phyloP scores from a whole-genome alignment of 805 yeast genomes.

The Sugiyamaella chiloensis region DNA sequence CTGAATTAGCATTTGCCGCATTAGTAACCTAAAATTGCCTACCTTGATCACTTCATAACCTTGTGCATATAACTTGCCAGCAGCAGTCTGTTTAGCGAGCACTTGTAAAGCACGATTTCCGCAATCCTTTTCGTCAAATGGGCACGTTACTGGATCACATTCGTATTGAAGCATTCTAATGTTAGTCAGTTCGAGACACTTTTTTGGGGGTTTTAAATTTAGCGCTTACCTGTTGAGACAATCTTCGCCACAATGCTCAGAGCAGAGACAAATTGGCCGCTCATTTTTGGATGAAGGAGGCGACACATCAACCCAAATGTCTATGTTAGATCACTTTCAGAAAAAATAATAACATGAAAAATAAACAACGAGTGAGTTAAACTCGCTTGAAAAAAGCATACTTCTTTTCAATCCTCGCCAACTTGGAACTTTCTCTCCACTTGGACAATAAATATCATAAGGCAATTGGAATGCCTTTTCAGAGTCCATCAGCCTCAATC shows the following conservation, averaged over 20 bases:
- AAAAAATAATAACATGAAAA: no score
- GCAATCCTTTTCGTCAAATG: constrained; percentile 34
- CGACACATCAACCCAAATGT: constrained; percentile 23
- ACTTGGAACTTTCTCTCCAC: constrained; percentile 24
- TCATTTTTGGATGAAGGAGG: constrained; percentile 16
- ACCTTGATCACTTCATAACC: constrained; percentile 29
- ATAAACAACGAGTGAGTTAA: neutral
- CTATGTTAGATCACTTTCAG: constrained; percentile 16
- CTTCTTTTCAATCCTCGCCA: constrained; percentile 35
- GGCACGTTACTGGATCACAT: constrained; percentile 36
- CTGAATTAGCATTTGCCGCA: no score
- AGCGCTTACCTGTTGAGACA: constrained; percentile 33
- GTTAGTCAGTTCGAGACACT: constrained; percentile 1
- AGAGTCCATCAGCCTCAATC: constrained; percentile 14
- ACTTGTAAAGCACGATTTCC: constrained; percentile 39
- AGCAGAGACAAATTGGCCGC: constrained; percentile 25
- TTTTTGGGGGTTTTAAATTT: no score
- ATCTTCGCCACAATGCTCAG: constrained; percentile 34
- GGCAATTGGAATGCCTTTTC: constrained; percentile 33
- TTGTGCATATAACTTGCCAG: constrained; percentile 24
- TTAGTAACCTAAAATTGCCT: neutral
- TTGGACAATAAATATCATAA: constrained; percentile 36
- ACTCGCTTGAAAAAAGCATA: constrained; percentile 12
- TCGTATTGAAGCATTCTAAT: constrained; percentile 32
- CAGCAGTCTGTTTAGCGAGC: constrained; percentile 20